These are phyloP conservation scores for Orychophragmus violaceus DNA, from an alignment of 345 rosid species.

Conservation along the genomic window DNA sequence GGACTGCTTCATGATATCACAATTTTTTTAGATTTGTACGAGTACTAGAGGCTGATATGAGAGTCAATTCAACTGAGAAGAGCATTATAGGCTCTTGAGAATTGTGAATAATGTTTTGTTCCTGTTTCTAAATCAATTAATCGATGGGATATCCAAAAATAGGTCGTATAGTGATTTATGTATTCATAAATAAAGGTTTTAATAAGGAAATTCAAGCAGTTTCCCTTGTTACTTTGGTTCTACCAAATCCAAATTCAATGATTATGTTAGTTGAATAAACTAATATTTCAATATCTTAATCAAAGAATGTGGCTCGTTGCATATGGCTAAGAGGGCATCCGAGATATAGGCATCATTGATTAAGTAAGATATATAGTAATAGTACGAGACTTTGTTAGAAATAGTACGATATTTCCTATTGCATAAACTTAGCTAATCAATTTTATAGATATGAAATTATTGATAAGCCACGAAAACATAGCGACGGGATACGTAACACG, in stretches of 20 bases:
- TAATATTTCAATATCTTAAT: background rate
- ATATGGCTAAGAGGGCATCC: background rate
- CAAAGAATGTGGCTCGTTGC: background rate
- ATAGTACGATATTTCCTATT: background rate
- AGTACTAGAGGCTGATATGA: background rate
- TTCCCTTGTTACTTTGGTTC: background rate
- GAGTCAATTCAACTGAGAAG: too few species aligned
- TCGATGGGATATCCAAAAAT: background rate
- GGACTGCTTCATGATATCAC: background rate
- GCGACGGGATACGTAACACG: background rate
- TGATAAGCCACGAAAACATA: background rate
- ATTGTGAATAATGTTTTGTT: background rate
- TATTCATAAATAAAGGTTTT: background rate
- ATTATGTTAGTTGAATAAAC: background rate
- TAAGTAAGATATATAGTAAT: background rate
- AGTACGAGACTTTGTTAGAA: background rate
- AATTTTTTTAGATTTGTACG: background rate
- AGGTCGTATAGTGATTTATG: too few species aligned
- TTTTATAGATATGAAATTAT: slow-evolving; percentile 2
- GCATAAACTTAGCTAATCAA: slow-evolving; percentile 11
- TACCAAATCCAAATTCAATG: background rate
- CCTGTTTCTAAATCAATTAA: background rate
- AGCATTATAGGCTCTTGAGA: background rate
- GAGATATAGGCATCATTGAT: background rate
- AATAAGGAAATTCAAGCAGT: background rate